Percentiles rank a stretch among this genome's conserved stretches.
Evolutionary conservation across 2,329 filamentous ascomycete genomes (phyloP).

Genomic region (Penicillium sp.): DNA sequence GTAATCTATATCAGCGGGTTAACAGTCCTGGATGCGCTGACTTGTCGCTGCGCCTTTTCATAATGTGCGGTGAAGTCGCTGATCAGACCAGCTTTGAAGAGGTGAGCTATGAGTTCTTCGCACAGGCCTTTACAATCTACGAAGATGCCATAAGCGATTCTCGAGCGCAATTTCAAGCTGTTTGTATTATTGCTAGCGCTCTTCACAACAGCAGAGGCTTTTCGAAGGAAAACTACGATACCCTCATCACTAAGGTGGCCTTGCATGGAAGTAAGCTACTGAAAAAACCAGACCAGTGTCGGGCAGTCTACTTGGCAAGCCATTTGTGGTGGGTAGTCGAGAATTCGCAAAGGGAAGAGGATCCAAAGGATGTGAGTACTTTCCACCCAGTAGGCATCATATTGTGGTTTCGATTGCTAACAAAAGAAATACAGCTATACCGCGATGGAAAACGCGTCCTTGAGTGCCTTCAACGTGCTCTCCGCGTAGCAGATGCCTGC

Average conservation of each 20-base stretch:
- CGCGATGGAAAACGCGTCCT: conserved; percentile 95
- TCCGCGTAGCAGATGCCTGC: conserved; percentile 94
- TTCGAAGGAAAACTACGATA: conserved; percentile 96
- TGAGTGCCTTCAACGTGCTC: conserved; percentile 89
- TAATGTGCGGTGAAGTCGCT: conserved; percentile 86
- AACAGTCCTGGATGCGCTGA: conserved; percentile 78
- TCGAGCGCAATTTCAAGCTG: conserved; percentile 94
- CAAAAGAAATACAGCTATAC: conserved; percentile 62
- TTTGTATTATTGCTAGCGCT: conserved; percentile 86
- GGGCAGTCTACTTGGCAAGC: conserved; percentile 92
- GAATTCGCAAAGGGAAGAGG: conserved; percentile 72
- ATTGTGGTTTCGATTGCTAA: conserved; percentile 16
- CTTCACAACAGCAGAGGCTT: conserved; percentile 88
- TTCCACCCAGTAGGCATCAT: not conserved
- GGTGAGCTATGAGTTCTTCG: conserved; percentile 96
- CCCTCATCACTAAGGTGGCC: conserved; percentile 94
- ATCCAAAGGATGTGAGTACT: conserved; percentile 68
- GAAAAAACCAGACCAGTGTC: conserved; percentile 96
- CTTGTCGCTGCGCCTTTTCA: conserved; percentile 81
- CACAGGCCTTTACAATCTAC: conserved; percentile 96
- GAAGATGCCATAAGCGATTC: conserved; percentile 95
- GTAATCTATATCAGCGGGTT: conserved; percentile 81
- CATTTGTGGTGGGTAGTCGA: conserved; percentile 98
- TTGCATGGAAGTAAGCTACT: conserved; percentile 94
- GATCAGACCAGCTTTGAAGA: conserved; percentile 91